A percentile compares a stretch with the other conserved stretches of the same genome.
These are phyloP conservation scores for Penicillium sp. DNA, from an alignment of 2,329 filamentous ascomycete genomes.

Conservation along the genomic window DNA sequence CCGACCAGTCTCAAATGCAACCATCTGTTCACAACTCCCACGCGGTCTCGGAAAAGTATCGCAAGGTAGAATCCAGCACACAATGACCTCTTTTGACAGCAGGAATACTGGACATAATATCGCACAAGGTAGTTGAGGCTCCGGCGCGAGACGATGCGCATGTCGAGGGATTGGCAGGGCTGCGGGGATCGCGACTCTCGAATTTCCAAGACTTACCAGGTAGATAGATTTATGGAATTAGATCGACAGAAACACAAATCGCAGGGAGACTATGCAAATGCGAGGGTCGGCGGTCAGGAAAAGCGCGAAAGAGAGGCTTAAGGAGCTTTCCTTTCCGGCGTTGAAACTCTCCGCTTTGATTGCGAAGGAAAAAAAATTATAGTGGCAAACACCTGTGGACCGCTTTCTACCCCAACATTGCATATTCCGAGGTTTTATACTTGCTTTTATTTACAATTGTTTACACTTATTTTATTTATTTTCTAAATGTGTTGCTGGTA, in stretches of 20 bases:
- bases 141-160: conserved; percentile 22
- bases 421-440: neutral
- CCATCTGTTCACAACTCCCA: conserved; percentile 2
- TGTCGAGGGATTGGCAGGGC: conserved; percentile 15
- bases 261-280: conserved; percentile 15
- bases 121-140: conserved; percentile 7
- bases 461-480: neutral
- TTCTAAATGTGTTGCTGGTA: neutral
- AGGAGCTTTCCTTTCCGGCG: conserved; percentile 33
- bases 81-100: neutral
- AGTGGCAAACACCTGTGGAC: conserved; percentile 20
- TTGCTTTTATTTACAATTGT: neutral
- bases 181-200: conserved; percentile 17
- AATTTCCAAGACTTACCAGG: conserved; percentile 21
- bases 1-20: conserved; percentile 4
- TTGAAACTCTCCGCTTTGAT: conserved; percentile 29
- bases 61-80: neutral
- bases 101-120: conserved; percentile 1
- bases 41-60: neutral
- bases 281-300: conserved; percentile 16
- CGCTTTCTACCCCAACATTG: conserved; percentile 17
- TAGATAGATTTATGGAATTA: conserved; percentile 2
- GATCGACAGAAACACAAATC: conserved; percentile 8
- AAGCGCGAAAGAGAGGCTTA: conserved; percentile 30
- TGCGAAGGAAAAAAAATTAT: conserved; percentile 28